Conservation (phyloP, 2,329 filamentous ascomycete genomes). For the Bimuria novae-zelandiae region DNA sequence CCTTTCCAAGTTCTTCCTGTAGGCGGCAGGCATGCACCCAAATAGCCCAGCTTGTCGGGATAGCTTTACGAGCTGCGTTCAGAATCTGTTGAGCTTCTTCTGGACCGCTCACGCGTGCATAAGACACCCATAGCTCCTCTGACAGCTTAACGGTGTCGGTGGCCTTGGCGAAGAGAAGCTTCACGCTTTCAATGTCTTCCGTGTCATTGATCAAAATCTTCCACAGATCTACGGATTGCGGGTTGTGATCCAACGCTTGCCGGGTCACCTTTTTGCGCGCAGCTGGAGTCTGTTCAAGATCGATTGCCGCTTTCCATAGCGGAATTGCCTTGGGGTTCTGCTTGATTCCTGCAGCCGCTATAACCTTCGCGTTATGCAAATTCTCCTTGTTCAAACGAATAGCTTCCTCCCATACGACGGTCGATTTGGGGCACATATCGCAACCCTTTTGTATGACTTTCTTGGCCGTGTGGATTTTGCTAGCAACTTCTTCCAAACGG, state of each 20-base stretch:
- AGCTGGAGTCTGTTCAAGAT: slow-evolving; percentile 77
- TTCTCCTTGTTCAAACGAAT: slow-evolving; percentile 80
- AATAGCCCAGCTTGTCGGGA: slow-evolving; percentile 91
- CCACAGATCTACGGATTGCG: slow-evolving; percentile 95
- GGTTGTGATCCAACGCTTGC: slow-evolving; percentile 88
- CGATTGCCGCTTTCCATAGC: slow-evolving; percentile 95
- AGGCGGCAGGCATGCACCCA: slow-evolving; percentile 94
- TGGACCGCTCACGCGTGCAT: slow-evolving; percentile 85
- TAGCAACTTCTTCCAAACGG: slow-evolving; percentile 87
- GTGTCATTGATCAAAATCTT: slow-evolving; percentile 96
- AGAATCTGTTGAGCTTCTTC: slow-evolving; percentile 94
- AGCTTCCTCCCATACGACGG: slow-evolving; percentile 95
- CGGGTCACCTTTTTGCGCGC: slow-evolving; percentile 92
- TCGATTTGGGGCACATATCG: slow-evolving; percentile 87
- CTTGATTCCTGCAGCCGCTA: slow-evolving; percentile 90
- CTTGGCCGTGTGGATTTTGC: slow-evolving; percentile 86
- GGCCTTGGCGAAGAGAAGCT: slow-evolving; percentile 87
- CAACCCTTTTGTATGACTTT: slow-evolving; percentile 88
- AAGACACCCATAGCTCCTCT: slow-evolving; percentile 91
- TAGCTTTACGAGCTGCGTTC: slow-evolving; percentile 91
- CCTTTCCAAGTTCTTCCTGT: slow-evolving; percentile 86
- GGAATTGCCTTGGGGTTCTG: slow-evolving; percentile 86
- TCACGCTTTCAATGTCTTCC: slow-evolving; percentile 85
- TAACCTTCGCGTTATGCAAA: slow-evolving; percentile 90
- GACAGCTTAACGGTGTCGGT: slow-evolving; percentile 94